Evolutionary conservation across 2,329 filamentous ascomycete genomes (phyloP).

Genomic region (Cercospora nicotianae): DNA sequence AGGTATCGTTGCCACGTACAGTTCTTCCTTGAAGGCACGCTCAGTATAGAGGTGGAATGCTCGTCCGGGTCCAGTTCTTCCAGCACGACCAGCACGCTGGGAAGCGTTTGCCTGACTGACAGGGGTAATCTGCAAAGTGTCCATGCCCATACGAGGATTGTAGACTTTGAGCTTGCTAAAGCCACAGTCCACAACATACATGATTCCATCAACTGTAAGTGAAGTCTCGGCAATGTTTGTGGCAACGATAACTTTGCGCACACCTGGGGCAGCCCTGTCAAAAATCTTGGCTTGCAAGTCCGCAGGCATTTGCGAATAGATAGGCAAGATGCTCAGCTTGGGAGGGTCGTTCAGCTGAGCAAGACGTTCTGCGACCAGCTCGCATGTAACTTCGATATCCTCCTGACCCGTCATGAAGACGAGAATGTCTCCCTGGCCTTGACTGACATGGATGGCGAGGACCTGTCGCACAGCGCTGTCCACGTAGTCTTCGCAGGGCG

Average conservation of each 20-base stretch:
- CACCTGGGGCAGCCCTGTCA: constrained; percentile 82
- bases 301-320: constrained; percentile 99
- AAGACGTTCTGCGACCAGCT: constrained; percentile 83
- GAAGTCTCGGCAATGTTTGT: constrained; percentile 99
- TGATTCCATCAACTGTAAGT: constrained; percentile 96
- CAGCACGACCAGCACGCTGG: constrained; percentile 89
- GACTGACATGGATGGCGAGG: constrained; percentile 91
- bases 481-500: constrained; percentile 95
- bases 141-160: constrained; percentile 99
- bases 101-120: constrained; percentile 96
- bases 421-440: constrained; percentile 87
- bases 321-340: constrained; percentile 89
- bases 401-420: constrained; percentile 99
- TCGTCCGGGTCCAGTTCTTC: constrained; percentile 91
- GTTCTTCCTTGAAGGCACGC: constrained; percentile 89
- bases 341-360: constrained; percentile 90
- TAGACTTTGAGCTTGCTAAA: constrained; percentile 99
- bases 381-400: constrained; percentile 96
- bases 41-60: constrained; percentile 94
- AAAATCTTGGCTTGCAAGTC: constrained; percentile 98
- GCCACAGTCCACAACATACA: constrained; percentile 96
- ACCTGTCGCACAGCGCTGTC: constrained; percentile 96
- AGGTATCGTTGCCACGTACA: constrained; percentile 95
- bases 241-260: constrained; percentile 95
- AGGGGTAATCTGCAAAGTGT: constrained; percentile 94